Evolutionary conservation across 208 protist species (phyloP), one percentile per base, ranked within the genome.

Genomic region (Leptomonas seymouri): DNA sequence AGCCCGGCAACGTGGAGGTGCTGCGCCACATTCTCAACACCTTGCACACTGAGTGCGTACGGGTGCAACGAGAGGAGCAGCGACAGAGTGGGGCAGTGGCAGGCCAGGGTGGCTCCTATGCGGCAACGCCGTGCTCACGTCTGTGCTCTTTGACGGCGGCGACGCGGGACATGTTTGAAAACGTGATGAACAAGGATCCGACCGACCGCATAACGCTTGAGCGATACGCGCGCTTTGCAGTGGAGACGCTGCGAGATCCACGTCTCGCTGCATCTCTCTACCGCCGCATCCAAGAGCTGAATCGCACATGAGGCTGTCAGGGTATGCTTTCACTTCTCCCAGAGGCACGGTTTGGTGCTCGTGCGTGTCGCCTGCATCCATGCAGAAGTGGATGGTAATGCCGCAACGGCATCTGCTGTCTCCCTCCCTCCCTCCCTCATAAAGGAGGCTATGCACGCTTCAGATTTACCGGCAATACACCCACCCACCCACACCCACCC

Each of bases 191-290:
- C 20, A 67, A 86, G 45, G 83, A 90, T 36, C 71, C 79, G 12
- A 41, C 49, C 15, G 77, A 91, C 59, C 44, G 59, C 21, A 30
- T 64, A 1, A 83, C 78, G 20, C 61, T 94, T 25, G 76, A 85
- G 63, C 71, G 71, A 48, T 94, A 94, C 60, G 87, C 81, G 31
- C 75, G 81, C 55, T 94, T 94, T 66, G 85, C 86, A 20, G 71
- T 89, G 18, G 71, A 81, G 31, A 81, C 84, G 25, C 73, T 94
- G 60, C 77, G 85, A 25, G 78, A 94, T 45, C 67, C 75, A 16
- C 54, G 51, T 18, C 69, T 91, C 3, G 85, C 82, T 21, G 71
- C 76, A 0, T 34, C 78, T 8, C 50, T 94, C 23, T 86, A 79
- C 57, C 48, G 61, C 23, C 83, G 80, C 44, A 70, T 82, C 14